Evolutionary conservation across 2,329 filamentous ascomycete genomes (phyloP).

Genomic region (Pseudocercospora fijiensis): DNA sequence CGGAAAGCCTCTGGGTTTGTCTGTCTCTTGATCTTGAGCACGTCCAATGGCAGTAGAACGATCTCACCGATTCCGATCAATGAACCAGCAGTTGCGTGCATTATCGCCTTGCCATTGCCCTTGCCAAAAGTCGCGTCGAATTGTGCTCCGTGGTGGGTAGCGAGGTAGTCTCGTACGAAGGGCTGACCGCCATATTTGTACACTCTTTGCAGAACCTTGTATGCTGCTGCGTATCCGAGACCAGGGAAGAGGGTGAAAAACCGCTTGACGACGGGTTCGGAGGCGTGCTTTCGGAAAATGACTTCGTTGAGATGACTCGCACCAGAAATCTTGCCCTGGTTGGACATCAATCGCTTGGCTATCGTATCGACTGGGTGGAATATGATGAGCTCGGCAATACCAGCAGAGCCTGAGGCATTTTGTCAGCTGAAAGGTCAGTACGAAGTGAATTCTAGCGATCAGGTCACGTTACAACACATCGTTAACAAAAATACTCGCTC

Average conservation of each 20-base stretch:
- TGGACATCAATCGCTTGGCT: slow-evolving; percentile 98
- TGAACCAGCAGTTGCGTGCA: slow-evolving; percentile 94
- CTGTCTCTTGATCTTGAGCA: slow-evolving; percentile 99
- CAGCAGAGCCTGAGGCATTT: slow-evolving; percentile 68
- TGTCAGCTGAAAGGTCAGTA: slow-evolving; percentile 6
- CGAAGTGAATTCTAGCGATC: too few species aligned
- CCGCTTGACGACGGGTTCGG: slow-evolving; percentile 68
- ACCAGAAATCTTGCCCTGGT: slow-evolving; percentile 70
- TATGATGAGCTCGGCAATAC: slow-evolving; percentile 87
- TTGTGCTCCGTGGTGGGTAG: slow-evolving; percentile 71
- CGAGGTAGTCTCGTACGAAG: slow-evolving; percentile 86
- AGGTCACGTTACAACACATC: too few species aligned
- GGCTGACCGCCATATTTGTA: slow-evolving; percentile 99
- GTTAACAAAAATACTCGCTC: slow-evolving; percentile 96
- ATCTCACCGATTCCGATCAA: slow-evolving; percentile 97
- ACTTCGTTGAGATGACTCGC: slow-evolving; percentile 75
- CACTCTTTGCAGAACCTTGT: slow-evolving; percentile 95
- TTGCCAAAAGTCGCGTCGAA: slow-evolving; percentile 92
- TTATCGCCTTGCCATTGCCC: slow-evolving; percentile 95
- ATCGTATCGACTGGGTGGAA: slow-evolving; percentile 98
- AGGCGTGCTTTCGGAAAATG: slow-evolving; percentile 88
- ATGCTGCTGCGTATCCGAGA: slow-evolving; percentile 93
- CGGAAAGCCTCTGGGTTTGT: slow-evolving; percentile 98
- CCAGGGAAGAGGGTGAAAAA: slow-evolving; percentile 96
- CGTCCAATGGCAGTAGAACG: slow-evolving; percentile 87